Evolutionary conservation across 345 rosid genomes (phyloP).

Genomic region (Salix suchowensis): DNA sequence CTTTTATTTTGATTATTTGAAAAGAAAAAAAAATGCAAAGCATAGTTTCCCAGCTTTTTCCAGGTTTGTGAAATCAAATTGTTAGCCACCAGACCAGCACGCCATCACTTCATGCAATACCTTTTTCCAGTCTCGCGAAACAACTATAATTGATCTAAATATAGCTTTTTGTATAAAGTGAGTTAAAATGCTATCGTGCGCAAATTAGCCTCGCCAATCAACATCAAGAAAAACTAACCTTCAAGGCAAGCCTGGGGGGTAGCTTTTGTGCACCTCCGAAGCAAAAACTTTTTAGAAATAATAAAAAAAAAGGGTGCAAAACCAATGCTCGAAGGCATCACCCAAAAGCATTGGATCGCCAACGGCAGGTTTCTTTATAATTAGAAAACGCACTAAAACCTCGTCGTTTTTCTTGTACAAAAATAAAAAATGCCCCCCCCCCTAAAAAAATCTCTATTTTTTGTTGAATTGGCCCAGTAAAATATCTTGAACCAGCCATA

Average conservation of each 20-base stretch:
- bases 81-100: no score
- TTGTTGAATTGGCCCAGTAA: not conserved
- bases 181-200: no score
- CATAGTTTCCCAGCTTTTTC: no score
- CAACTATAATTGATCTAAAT: no score
- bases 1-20: no score
- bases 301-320: not conserved
- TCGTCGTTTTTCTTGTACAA: not conserved
- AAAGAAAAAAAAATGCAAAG: no score
- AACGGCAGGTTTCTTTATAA: not conserved
- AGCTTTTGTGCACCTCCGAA: not conserved
- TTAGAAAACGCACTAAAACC: not conserved
- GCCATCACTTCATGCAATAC: no score
- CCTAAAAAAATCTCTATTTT: not conserved
- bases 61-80: no score
- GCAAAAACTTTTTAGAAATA: not conserved
- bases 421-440: not conserved
- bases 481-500: conserved; percentile 8
- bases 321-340: not conserved
- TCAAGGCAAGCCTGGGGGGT: not conserved
- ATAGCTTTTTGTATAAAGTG: no score
- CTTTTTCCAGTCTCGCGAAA: no score
- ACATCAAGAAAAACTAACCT: not conserved
- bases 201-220: no score
- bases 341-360: not conserved